These are phyloP conservation scores for Fusarium nodosum DNA, from an alignment of 2,329 filamentous ascomycete genomes.

Conservation along the genomic window DNA sequence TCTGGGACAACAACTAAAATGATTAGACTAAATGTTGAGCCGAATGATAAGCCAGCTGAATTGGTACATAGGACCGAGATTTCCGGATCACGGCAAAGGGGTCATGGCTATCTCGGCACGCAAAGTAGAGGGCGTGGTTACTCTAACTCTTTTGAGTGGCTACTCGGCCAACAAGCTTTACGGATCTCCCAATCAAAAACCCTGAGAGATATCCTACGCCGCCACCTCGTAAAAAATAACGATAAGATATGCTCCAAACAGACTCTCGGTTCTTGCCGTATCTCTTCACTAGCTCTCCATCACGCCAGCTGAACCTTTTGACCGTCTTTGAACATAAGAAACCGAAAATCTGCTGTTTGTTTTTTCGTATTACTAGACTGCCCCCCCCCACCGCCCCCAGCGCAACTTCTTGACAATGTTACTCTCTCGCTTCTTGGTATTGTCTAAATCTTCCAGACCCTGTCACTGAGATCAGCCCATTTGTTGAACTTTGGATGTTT, in stretches of 20 bases:
- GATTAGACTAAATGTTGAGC: no score
- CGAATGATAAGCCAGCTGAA: neutral
- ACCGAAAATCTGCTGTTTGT: neutral
- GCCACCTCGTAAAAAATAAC: constrained; percentile 3
- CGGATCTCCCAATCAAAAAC: neutral
- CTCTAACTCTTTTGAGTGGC: neutral
- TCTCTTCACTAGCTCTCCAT: neutral
- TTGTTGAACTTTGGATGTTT: neutral
- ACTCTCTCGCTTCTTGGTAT: neutral
- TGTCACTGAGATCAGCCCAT: neutral
- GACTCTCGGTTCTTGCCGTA: neutral
- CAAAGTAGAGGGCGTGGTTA: neutral
- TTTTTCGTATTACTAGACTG: constrained; percentile 1
- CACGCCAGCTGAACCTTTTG: neutral
- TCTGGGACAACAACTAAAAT: neutral
- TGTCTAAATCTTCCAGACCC: neutral
- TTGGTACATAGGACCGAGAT: neutral
- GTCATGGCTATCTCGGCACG: neutral
- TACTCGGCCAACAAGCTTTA: neutral
- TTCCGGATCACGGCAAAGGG: neutral
- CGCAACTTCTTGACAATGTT: neutral
- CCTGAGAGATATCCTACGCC: neutral
- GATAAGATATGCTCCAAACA: neutral
- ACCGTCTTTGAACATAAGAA: neutral
- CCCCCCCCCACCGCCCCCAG: neutral